phyloP scores from a whole-genome alignment of 2,329 filamentous ascomycete genomes.

The Penicillium sp. region DNA sequence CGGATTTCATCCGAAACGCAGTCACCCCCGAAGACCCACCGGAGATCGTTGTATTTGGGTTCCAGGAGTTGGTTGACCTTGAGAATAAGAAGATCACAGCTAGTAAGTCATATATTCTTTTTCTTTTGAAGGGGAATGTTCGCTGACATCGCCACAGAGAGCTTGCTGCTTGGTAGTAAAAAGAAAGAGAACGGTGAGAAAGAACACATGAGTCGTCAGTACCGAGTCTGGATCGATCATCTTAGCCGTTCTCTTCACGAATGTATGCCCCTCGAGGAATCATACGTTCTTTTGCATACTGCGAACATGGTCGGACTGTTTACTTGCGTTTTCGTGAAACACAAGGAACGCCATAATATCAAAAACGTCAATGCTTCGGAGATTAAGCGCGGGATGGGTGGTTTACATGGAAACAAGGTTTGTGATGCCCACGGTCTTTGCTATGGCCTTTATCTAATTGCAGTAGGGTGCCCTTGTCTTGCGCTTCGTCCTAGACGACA shows the following conservation, averaged over 20 bases:
- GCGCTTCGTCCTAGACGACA: constrained; percentile 91
- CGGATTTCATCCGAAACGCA: constrained; percentile 75
- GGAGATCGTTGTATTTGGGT: constrained; percentile 91
- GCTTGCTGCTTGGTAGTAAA: constrained; percentile 73
- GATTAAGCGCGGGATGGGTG: constrained; percentile 94
- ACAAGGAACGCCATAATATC: constrained; percentile 71
- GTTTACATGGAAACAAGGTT: constrained; percentile 88
- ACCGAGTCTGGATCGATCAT: constrained; percentile 93
- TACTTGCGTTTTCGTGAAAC: constrained; percentile 91
- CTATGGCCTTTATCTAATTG: constrained; percentile 8
- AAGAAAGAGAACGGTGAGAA: constrained; percentile 76
- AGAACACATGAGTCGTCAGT: constrained; percentile 95
- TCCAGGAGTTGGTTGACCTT: constrained; percentile 96
- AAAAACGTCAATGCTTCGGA: constrained; percentile 74
- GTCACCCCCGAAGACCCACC: constrained; percentile 73
- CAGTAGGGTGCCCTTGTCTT: constrained; percentile 74
- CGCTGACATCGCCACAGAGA: constrained; percentile 53
- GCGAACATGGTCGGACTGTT: constrained; percentile 91
- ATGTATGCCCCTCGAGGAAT: constrained; percentile 69
- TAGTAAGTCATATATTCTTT: constrained; percentile 51
- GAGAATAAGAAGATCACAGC: constrained; percentile 97
- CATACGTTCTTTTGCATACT: constrained; percentile 84
- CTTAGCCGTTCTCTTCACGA: constrained; percentile 79
- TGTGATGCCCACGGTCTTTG: constrained; percentile 3
- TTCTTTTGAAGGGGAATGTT: neutral